Percentiles rank a stretch among this genome's conserved stretches.
These are phyloP conservation scores for Coix lacrymajobi DNA, from an alignment of 176 grass and related monocot species.

Conservation along the genomic window DNA sequence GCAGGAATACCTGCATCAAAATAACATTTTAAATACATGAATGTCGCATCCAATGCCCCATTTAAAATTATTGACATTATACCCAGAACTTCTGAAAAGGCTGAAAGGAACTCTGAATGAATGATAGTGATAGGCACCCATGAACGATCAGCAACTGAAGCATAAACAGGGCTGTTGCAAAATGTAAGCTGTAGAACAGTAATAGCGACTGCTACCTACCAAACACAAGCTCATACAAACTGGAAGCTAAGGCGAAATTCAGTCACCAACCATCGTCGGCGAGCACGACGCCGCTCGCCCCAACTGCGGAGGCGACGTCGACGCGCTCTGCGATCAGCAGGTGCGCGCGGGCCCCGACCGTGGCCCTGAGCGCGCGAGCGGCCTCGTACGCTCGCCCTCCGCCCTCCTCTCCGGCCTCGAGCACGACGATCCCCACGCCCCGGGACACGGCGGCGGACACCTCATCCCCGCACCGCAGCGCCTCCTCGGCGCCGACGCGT, in stretches of 20 bases:
- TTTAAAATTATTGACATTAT: neutral
- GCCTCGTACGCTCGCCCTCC: slow-evolving; percentile 83
- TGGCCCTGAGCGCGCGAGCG: slow-evolving; percentile 68
- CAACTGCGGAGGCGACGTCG: slow-evolving; percentile 75
- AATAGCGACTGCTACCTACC: neutral
- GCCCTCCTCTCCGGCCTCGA: slow-evolving; percentile 63
- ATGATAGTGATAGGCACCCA: too few species aligned
- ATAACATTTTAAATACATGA: neutral
- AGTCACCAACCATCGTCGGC: slow-evolving; percentile 71
- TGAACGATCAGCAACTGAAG: neutral
- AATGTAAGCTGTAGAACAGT: neutral
- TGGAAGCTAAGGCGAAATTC: neutral
- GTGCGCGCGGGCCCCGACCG: slow-evolving; percentile 65
- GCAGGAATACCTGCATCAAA: slow-evolving; percentile 79
- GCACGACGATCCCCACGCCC: slow-evolving; percentile 73
- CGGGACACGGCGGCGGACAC: slow-evolving; percentile 47
- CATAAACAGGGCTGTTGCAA: neutral
- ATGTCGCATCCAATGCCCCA: neutral
- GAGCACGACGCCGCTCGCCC: slow-evolving; percentile 84
- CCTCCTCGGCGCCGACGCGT: slow-evolving; percentile 53
- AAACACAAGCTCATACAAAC: slow-evolving; percentile 4
- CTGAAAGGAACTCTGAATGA: neutral
- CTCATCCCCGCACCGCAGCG: slow-evolving; percentile 26
- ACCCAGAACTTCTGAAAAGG: neutral
- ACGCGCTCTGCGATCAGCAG: slow-evolving; percentile 88